Base-by-base conservation (phyloP, 2,329 filamentous ascomycete genomes). In the Aspergillus puulaauensis region DNA sequence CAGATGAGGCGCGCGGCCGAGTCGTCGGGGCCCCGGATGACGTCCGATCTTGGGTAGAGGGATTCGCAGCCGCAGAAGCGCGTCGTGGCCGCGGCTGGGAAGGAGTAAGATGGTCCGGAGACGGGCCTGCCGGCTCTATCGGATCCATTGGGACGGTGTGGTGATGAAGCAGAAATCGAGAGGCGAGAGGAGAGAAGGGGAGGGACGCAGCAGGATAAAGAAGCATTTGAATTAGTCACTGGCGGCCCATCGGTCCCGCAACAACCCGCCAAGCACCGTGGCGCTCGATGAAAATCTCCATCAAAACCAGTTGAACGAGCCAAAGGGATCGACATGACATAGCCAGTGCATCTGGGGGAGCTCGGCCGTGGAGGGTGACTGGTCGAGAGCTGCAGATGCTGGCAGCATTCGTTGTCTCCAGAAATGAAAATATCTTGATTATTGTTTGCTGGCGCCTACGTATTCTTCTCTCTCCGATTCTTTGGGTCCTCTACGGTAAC, bases 91-190 rank as follows among this genome's bases (percentile, higher is more conserved):
- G 60, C 44, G 60, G 37, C 57, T 51, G 47, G 58, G 52, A 56
- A 53, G 57, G 39, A 57, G 43, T 21, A 61, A 61, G 51, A 48
- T 54, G 27, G 46, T 54, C 45, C 51, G 53, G 56, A 54, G 56
- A 51, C 57, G 67, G 68, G 52, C 64, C 67, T 37, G 63, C 64
- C 39, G 66, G 63, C 63, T 75, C 74, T 62, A 76, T 76, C 61
- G 60, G 72, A 71, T 76, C 73, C 74, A 76, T 76, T 58, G 52
- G 54, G 62, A 48, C 7, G 23, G 7, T 19, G 19, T 27, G 27
- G 46, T 46, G 35, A 7, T 44, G 44, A 56, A 33, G 23, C 11
- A 39, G 37, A 54, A 12, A 43, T 40, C n/a, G 45, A 31, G 27
- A 31, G 27, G 27, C 27, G 17, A 27, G 23, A 39, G 40, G 27